Conservation (phyloP, 768 basidiomycete species). For the Panaeolus papilionaceus region DNA sequence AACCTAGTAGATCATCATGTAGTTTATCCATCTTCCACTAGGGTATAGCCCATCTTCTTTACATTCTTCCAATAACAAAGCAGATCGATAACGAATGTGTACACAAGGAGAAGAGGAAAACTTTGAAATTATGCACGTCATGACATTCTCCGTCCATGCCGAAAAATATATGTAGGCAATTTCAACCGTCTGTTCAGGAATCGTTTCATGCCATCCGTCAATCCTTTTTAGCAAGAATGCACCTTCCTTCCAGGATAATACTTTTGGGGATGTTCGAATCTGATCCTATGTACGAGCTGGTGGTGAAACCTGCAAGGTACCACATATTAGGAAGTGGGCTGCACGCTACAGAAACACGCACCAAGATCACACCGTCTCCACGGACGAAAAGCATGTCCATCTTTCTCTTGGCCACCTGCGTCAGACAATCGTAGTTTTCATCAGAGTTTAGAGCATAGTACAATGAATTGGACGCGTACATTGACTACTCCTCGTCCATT, state of each 20-base stretch:
- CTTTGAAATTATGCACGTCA: neutral
- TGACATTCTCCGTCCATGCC: conserved; percentile 24
- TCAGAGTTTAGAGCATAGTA: conserved; percentile 4
- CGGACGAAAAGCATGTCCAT: conserved; percentile 98
- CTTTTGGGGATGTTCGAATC: neutral
- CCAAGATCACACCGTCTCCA: conserved; percentile 96
- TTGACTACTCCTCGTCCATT: conserved; percentile 69
- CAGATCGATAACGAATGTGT: conserved; percentile 15
- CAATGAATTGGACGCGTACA: conserved; percentile 41
- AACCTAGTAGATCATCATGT: neutral
- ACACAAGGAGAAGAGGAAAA: conserved; percentile 10
- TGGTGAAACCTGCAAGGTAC: conserved; percentile 68
- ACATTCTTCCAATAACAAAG: conserved; percentile 8
- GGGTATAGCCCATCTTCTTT: neutral
- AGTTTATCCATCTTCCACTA: neutral
- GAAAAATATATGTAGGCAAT: conserved; percentile 44
- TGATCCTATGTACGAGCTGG: conserved; percentile 68
- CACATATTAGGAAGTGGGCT: conserved; percentile 22
- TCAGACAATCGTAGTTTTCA: neutral
- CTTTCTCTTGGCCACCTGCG: conserved; percentile 88
- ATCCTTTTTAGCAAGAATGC: neutral
- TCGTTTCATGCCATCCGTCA: neutral
- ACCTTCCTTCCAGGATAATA: neutral
- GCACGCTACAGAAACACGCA: conserved; percentile 44
- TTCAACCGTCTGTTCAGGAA: conserved; percentile 6